A percentile compares a stretch with the other conserved stretches of the same genome.
Evolutionary conservation across 768 basidiomycete genomes (phyloP).

Genomic region (Coprinopsis marcescibilis): DNA sequence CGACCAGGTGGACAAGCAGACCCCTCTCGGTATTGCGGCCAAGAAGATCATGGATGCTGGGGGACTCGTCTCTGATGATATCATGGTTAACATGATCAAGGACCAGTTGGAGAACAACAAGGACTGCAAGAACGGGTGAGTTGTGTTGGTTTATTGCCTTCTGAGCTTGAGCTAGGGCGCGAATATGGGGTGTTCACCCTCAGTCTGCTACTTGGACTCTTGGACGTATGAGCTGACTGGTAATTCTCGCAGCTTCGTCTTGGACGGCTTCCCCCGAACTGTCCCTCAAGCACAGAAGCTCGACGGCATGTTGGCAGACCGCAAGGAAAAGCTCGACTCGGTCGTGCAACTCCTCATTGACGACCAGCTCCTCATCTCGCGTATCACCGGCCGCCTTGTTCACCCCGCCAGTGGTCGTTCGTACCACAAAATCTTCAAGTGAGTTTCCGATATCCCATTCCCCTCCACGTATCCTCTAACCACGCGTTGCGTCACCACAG

Average conservation of each 20-base stretch:
- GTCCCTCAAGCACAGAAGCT: constrained; percentile 96
- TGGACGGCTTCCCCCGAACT: constrained; percentile 99
- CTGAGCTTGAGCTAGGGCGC: no score
- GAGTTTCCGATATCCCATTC: constrained; percentile 25
- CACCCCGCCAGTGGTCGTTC: constrained; percentile 86
- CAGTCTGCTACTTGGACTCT: no score
- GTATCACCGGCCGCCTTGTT: constrained; percentile 94
- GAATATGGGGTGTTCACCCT: no score
- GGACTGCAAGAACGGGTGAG: constrained; percentile 93
- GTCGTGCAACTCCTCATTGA: constrained; percentile 90
- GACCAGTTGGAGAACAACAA: constrained; percentile 91
- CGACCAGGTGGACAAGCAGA: constrained; percentile 85
- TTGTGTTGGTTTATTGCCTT: no score
- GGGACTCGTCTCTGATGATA: constrained; percentile 92
- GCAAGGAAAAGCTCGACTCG: constrained; percentile 87
- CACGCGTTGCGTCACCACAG: constrained; percentile 33
- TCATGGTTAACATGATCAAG: constrained; percentile 97
- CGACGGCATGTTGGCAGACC: constrained; percentile 77
- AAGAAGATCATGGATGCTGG: constrained; percentile 98
- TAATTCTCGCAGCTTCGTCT: constrained; percentile 67
- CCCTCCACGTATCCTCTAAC: constrained; percentile 2
- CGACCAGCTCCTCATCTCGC: constrained; percentile 92
- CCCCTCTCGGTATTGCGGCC: constrained; percentile 81
- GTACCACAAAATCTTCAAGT: constrained; percentile 96
- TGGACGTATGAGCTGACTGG: no score